phyloP scores from a whole-genome alignment of 108 stramenopile genomes.

The Hondaea fermentalgiana region DNA sequence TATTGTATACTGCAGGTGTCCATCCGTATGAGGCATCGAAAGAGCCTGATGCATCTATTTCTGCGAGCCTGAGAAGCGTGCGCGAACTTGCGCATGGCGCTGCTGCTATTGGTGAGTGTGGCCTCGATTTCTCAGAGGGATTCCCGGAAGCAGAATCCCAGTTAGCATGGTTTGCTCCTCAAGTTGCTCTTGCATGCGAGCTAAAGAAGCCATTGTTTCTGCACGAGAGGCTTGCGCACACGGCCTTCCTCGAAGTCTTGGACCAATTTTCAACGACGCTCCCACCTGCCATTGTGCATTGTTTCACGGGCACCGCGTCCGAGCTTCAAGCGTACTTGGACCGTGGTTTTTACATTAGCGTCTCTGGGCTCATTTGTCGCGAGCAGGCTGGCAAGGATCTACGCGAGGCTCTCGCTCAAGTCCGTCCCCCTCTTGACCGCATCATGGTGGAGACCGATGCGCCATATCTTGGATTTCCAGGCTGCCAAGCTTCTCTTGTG shows the following conservation, averaged over 20 bases:
- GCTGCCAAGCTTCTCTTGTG: background rate
- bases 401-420: background rate
- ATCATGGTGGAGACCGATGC: slow-evolving; percentile 22
- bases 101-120: slow-evolving; percentile 11
- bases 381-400: background rate
- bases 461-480: slow-evolving; percentile 16
- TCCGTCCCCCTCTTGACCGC: background rate
- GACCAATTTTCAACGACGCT: background rate
- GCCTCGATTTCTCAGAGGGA: background rate
- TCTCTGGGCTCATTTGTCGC: slow-evolving; percentile 9
- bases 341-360: background rate
- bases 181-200: background rate
- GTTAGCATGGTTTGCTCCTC: background rate
- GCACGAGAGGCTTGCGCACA: background rate
- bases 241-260: background rate
- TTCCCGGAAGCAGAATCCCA: background rate
- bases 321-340: slow-evolving; percentile 15
- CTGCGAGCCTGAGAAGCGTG: background rate
- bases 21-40: background rate
- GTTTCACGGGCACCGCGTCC: slow-evolving; percentile 1
- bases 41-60: background rate
- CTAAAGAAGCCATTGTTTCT: slow-evolving; percentile 12
- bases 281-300: slow-evolving; percentile 12
- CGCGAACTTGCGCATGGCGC: background rate
- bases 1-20: background rate